Evolutionary conservation across 2,329 filamentous ascomycete genomes (phyloP), one percentile per base, ranked within the genome.

Genomic region (Fusarium nurragi): DNA sequence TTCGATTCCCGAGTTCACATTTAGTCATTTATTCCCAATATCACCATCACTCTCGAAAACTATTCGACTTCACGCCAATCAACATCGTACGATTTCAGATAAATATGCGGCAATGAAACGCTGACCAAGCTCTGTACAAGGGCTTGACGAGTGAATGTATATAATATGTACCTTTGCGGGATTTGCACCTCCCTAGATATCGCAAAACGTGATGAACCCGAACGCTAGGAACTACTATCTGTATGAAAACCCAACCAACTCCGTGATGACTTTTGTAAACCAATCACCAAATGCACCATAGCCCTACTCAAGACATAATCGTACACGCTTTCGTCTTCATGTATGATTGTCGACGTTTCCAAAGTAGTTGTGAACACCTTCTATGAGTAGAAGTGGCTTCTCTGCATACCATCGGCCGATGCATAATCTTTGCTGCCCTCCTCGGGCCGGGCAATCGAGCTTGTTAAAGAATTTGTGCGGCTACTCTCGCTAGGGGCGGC

Each of bases 331-430:
- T 19, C 59, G 44, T 61, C 54, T 25, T 53, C 39, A 43, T 45
- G 21, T 49, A 40, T 44, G 44, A 46, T 41, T 52, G 49, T 53
- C 28, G 26, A 51, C 54, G 44, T 46, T 55, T 45, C 39, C 28
- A 37, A 38, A 43, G 21, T 19, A 23, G 14, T 34, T 39, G 32
- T 14, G 16, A 44, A 25, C 34, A 14, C 25, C 5, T 23, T 78
- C 67, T 71, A 86, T 18, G 83, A 84, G 75, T 86, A 85, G 67
- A 87, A 87, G 48, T 86, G 83, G 47, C 84, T 83, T 72, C 86
- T 84, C 71, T 86, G 84, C 76, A 87, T 86, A 64, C 81, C 83
- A 62, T 84, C 84, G 1, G 79, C 79, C 2, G 81, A 82, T 12
- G 84, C 81, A 48, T 84, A 84, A 22, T 84, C 83, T 46, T 82